phyloP scores from a whole-genome alignment of 176 grass and related monocot species.

The Neostapfia colusana region DNA sequence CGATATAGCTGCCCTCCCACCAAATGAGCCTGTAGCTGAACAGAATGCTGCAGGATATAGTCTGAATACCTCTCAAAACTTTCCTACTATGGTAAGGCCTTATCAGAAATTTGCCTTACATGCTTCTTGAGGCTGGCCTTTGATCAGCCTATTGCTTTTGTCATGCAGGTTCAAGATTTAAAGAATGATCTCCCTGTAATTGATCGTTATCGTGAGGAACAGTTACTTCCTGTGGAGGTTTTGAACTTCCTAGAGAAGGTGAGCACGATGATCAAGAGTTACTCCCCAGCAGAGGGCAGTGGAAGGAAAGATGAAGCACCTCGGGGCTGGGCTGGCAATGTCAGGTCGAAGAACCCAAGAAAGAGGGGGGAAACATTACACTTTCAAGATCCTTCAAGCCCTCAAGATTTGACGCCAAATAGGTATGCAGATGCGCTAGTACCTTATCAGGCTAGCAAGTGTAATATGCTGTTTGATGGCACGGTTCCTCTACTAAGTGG shows the following conservation, averaged over 20 bases:
- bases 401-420: background rate
- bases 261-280: slow-evolving; percentile 49
- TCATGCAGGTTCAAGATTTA: slow-evolving; percentile 53
- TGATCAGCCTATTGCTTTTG: slow-evolving; percentile 18
- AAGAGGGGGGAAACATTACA: slow-evolving; percentile 32
- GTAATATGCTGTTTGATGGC: slow-evolving; percentile 33
- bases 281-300: slow-evolving; percentile 30
- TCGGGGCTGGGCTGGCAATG: background rate
- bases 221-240: slow-evolving; percentile 56
- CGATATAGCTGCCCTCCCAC: slow-evolving; percentile 41
- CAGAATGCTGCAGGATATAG: slow-evolving; percentile 20
- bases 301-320: slow-evolving; percentile 32
- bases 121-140: slow-evolving; percentile 10
- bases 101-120: background rate
- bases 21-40: slow-evolving; percentile 16
- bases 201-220: slow-evolving; percentile 48
- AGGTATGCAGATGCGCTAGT: background rate
- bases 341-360: slow-evolving; percentile 43
- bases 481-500: slow-evolving; percentile 24
- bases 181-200: slow-evolving; percentile 62
- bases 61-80: slow-evolving; percentile 34
- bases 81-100: slow-evolving; percentile 46
- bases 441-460: slow-evolving; percentile 34
- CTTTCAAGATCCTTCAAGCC: slow-evolving; percentile 41
- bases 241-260: slow-evolving; percentile 52